Base-by-base conservation (phyloP, 2,329 filamentous ascomycete species). In the Sporothrix variecibatus region DNA sequence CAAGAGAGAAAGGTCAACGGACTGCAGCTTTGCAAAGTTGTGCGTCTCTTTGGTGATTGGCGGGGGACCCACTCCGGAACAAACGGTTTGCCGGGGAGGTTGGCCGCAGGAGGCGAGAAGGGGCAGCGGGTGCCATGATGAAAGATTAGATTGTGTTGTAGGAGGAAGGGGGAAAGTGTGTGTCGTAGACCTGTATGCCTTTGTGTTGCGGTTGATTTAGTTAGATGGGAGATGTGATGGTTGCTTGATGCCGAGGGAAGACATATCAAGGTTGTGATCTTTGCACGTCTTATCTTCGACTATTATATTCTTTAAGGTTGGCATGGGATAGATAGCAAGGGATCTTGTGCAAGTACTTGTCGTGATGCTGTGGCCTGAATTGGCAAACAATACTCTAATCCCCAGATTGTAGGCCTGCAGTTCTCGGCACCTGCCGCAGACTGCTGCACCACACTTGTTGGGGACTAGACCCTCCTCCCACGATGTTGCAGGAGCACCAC, bases 31-130 rank as follows among this genome's bases (percentile, higher is more conserved):
- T 2, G 84, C 83, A 78, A 83, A 85, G 72, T 84, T 80, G 34
- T 85, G 80, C 68, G 83, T 83, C 77, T 85, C 79, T 71, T 84
- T 79, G 2, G 86, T 87, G 23, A 83, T 77, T 23, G 82, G 81
- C 6, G 86, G 86, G n/a, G 83, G 49, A 80, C 72, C 84, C 84
- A 85, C 78, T 78, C 77, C 11, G 83, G 80, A 11, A 86, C 83
- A n/a, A 75, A 77, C 8, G 84, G 84, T 77, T 86, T 86, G 73
- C 80, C 80, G 1, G 77, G 76, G n/a, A 82, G 77, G 68, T 82
- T 77, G 23, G 82, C 77, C 3, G 83, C 75, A 8, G 83, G 82
- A 15, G 84, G 83, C 73, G 80, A 82, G 78, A 86, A 86, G 3
- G 81, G 23, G 83, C 80, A 60, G 82, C 78, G 75, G 81, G 76